Evolutionary conservation across 1,139 yeast genomes (phyloP).

Genomic region (Pichia sp.): DNA sequence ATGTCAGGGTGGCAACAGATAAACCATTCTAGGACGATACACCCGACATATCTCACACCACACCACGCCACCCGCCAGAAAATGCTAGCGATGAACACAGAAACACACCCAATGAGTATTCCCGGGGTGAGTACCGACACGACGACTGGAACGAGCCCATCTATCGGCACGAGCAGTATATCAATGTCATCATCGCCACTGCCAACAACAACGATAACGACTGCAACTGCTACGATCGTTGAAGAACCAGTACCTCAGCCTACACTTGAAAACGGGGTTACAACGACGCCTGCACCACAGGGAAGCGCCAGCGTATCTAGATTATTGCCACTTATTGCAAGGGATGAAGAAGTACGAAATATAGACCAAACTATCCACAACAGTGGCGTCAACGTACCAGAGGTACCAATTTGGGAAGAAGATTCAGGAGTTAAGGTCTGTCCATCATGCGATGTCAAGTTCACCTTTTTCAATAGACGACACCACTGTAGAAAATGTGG

Average conservation of each 20-base stretch:
- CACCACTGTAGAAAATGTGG: constrained; percentile 96
- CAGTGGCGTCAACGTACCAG: background rate
- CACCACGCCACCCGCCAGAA: no score
- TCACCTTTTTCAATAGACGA: constrained; percentile 69
- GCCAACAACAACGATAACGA: constrained; percentile 2
- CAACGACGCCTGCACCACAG: no score
- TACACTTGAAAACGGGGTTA: no score
- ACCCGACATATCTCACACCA: no score
- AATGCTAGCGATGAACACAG: no score
- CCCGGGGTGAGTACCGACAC: no score
- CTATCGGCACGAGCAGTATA: background rate
- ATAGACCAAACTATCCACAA: background rate
- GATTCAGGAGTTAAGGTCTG: constrained; percentile 65
- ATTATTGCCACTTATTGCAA: background rate
- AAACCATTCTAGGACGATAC: no score
- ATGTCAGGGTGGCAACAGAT: no score
- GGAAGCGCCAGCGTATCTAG: no score
- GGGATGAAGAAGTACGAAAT: background rate
- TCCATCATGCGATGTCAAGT: constrained; percentile 54
- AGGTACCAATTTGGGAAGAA: constrained; percentile 69
- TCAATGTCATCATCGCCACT: background rate
- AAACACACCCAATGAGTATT: no score
- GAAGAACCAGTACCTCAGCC: background rate
- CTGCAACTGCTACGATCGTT: background rate
- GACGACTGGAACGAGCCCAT: no score